Base-by-base conservation (phyloP, 1,284 basidiomycete genomes). In the Puccinia brachypodii region DNA sequence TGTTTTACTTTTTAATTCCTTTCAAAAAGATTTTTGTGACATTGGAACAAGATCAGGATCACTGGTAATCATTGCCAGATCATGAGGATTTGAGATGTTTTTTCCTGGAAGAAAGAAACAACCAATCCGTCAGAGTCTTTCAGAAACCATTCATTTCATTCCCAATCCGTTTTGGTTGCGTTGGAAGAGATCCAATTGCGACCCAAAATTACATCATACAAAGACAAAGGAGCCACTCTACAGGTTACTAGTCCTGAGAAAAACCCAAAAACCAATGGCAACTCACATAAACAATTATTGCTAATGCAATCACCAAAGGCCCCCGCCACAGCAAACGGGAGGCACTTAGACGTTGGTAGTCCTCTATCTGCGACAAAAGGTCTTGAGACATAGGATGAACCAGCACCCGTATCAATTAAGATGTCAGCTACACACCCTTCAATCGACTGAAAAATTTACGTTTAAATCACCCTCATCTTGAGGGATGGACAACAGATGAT, bases 401-500 rank as follows among this genome's bases (percentile, higher is more conserved):
- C 42, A 13, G 69, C 69, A n/a, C 69, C 69, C 9, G 69, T 73
- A 33, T 73, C 69, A 8, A 73, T 19, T 19, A 73, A n/a, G 38
- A 73, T 22, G 22, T 56, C 31, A 50, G 71, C 53, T 47, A 36
- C 4, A 2, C 47, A 28, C 53, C 44, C 44, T 28, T 73, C 22
- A 22, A 73, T 22, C 36, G 25, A 16, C 8, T 33, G 71, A 16
- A 73, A 73, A 73, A 56, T 73, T 31, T 3, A 36, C 31, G 22
- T 56, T 4, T 33, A 36, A n/a, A 14, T 25, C 1, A n/a, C 44
- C 13, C 2, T 25, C 33, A 14, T 56, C 40, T 25, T 44, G 22
- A 22, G 22, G 42, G 8, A 73, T 28, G 0, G 44, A 16, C 19
- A 36, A 47, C 47, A 73, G 6, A 42, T 38, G 14, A 22, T 53